Evolutionary conservation across 306 rosid species (phyloP).

Genomic region (Spatholobus suberectus): DNA sequence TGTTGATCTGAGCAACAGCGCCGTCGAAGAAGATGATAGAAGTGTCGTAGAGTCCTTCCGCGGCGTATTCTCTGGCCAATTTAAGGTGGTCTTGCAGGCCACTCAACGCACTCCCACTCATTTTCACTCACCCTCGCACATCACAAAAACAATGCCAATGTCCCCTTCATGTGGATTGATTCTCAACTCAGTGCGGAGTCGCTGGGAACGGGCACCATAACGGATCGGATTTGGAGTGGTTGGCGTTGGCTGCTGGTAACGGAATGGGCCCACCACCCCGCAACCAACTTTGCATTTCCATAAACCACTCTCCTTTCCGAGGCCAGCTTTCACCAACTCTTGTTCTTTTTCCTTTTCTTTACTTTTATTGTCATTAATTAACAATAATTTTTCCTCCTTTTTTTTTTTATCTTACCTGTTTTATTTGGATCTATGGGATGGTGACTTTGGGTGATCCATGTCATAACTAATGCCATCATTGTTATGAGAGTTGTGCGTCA

Average conservation of each 20-base stretch:
- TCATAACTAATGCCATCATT: no score
- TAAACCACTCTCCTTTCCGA: no score
- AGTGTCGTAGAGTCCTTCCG: slow-evolving; percentile 87
- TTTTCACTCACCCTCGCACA: background rate
- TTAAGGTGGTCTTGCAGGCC: slow-evolving; percentile 92
- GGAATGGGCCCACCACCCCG: slow-evolving; percentile 29
- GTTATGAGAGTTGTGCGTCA: no score
- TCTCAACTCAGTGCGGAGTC: no score
- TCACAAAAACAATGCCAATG: no score
- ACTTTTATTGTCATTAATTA: background rate
- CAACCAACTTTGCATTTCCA: slow-evolving; percentile 29
- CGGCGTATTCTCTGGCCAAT: slow-evolving; percentile 89
- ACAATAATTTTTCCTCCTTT: no score
- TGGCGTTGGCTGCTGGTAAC: slow-evolving; percentile 24
- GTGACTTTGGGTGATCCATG: no score
- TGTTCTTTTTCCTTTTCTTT: background rate
- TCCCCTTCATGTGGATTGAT: background rate
- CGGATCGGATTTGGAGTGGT: background rate
- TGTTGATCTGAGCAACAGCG: slow-evolving; percentile 92
- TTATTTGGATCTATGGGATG: no score
- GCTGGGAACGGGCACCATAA: no score
- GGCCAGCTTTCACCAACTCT: background rate
- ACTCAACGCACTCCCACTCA: background rate
- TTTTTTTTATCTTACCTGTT: no score
- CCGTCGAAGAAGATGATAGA: slow-evolving; percentile 95